Base-by-base conservation (phyloP, 73 alveolate species). In the Paraurostyla sp. region DNA sequence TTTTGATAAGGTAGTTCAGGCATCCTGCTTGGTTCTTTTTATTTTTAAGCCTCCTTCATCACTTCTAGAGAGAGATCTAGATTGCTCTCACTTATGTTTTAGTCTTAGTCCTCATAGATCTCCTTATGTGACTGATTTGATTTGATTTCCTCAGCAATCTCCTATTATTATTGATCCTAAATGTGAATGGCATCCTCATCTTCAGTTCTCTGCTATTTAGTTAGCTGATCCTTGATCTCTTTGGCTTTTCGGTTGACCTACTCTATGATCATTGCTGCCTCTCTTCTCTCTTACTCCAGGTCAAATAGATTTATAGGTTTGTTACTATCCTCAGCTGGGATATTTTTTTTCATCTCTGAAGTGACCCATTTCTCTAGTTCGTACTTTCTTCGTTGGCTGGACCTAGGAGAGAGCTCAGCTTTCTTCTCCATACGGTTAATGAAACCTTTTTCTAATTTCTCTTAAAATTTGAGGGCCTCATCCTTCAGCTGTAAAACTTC, bases 361-460 rank as follows among this genome's bases (percentile, higher is more conserved):
- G 86, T 32, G 4, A 73, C 86, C 86, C 86, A 73, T 46, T 56
- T 73, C 33, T 73, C 86, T 73, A 73, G 29, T 73, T 73, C 86
- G 46, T 73, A 73, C 29, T 73, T 73, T 48, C 71, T 49, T 42
- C 86, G 9, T 73, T 73, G 49, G 11, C 29, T 33, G 3, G 71
- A 48, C 40, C 27, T 73, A 6, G 86, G 86, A 4, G 86, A 33
- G 1, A 73, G 29, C 33, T 73, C 65, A 22, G 41, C 45, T 16
- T 38, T 22, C 9, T 11, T 43, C 51, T 73, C 86, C 46, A 73
- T 20, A 2, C 86, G 6, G 46, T 73, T 73, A n/a, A 73, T 48
- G 46, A 43, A 73, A 4, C 86, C 86, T 29, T 73, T 43, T 45
- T 73, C 86, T 25, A 73, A 50, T 32, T 73, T 73, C 29, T 73